A percentile compares a stretch with the other conserved stretches of the same genome.
phyloP scores from a whole-genome alignment of 495 filamentous ascomycete species.

The Hypoxylon fuscum region DNA sequence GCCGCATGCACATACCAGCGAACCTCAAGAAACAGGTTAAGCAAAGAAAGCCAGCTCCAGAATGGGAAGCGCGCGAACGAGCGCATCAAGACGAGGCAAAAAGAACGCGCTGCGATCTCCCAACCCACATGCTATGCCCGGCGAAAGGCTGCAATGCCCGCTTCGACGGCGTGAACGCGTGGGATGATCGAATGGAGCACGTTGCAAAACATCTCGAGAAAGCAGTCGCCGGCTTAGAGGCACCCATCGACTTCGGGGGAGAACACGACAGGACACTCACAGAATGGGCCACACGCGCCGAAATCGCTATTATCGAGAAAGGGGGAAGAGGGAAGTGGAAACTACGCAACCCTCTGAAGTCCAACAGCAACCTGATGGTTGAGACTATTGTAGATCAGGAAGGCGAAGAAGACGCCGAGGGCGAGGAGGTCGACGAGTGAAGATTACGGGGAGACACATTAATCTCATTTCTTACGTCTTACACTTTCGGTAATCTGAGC shows the following conservation, averaged over 20 bases:
- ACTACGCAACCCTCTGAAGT: conserved; percentile 47
- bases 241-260: conserved; percentile 49
- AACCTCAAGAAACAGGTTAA: conserved; percentile 49
- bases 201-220: conserved; percentile 83
- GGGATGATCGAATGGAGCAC: conserved; percentile 92
- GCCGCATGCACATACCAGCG: conserved; percentile 79
- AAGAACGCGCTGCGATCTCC: conserved; percentile 66
- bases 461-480: conserved; percentile 7
- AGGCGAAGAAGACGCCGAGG: conserved; percentile 42
- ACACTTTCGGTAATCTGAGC: too few species aligned
- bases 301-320: conserved; percentile 52
- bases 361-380: background rate
- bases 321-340: conserved; percentile 39
- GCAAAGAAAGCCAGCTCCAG: conserved; percentile 46
- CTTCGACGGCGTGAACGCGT: conserved; percentile 72
- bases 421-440: conserved; percentile 42
- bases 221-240: conserved; percentile 47
- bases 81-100: conserved; percentile 66
- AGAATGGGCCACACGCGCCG: conserved; percentile 54
- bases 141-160: conserved; percentile 61
- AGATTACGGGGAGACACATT: background rate
- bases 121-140: conserved; percentile 70
- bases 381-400: conserved; percentile 3
- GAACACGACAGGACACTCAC: conserved; percentile 50
- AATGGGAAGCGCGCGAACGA: conserved; percentile 57